Percentiles rank a stretch among this genome's conserved stretches.
phyloP scores from a whole-genome alignment of 75 land plant genomes.

The Adiantum capillusveneris region DNA sequence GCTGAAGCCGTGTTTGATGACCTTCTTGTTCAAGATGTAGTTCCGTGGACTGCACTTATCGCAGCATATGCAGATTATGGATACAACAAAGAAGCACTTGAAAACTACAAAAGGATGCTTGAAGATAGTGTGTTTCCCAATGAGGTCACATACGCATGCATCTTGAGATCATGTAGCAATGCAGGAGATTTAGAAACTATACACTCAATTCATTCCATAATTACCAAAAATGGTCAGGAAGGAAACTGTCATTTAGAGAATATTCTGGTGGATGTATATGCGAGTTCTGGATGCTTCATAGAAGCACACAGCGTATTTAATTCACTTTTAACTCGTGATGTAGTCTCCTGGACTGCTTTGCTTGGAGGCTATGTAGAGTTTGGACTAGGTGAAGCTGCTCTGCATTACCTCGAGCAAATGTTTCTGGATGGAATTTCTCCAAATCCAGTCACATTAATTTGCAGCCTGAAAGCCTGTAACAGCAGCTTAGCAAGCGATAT shows the following conservation, averaged over 20 bases:
- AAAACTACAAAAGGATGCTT: constrained; percentile 7
- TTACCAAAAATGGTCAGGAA: too few relatives aligned
- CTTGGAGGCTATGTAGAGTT: constrained; percentile 69
- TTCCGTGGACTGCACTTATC: constrained; percentile 15
- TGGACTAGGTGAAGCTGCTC: constrained; percentile 58
- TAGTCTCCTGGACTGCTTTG: constrained; percentile 75
- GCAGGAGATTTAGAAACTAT: too few relatives aligned
- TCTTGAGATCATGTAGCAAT: too few relatives aligned
- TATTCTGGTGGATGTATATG: too few relatives aligned
- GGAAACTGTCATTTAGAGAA: too few relatives aligned
- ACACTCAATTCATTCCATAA: too few relatives aligned
- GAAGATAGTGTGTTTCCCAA: too few relatives aligned
- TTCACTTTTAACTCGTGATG: too few relatives aligned
- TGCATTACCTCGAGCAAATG: constrained; percentile 38
- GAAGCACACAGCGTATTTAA: too few relatives aligned
- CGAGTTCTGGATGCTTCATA: too few relatives aligned
- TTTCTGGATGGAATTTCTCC: constrained; percentile 51
- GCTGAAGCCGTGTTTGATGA: constrained; percentile 14
- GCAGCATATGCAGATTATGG: constrained; percentile 13
- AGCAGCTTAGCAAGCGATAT: constrained; percentile 28
- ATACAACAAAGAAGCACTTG: constrained; percentile 8
- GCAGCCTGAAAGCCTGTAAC: constrained; percentile 57
- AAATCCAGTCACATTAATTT: constrained; percentile 57
- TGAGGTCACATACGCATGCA: too few relatives aligned
- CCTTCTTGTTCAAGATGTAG: constrained; percentile 5